Conservation (phyloP, 2,329 filamentous ascomycete species). For the Fusarium bulbicola region DNA sequence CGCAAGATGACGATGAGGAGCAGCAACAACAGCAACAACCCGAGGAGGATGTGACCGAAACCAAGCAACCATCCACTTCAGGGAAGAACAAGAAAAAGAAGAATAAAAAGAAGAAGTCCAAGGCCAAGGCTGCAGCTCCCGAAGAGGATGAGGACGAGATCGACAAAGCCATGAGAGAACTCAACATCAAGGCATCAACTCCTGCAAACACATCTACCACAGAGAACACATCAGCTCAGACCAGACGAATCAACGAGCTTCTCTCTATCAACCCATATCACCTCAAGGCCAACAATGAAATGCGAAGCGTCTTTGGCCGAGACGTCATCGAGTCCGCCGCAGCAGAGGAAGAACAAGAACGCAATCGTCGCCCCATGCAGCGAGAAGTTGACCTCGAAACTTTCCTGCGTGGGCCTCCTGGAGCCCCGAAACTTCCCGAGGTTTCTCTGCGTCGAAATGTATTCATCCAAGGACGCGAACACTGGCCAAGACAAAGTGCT, state of each 20-base stretch:
- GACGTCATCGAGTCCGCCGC: slow-evolving; percentile 65
- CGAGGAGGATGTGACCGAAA: slow-evolving; percentile 31
- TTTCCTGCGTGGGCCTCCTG: slow-evolving; percentile 63
- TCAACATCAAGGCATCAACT: slow-evolving; percentile 50
- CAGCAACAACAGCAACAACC: slow-evolving; percentile 8
- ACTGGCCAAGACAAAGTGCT: slow-evolving; percentile 82
- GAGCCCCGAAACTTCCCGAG: slow-evolving; percentile 70
- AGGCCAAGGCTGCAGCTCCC: slow-evolving; percentile 35
- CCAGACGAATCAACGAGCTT: slow-evolving; percentile 51
- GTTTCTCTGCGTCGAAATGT: slow-evolving; percentile 79
- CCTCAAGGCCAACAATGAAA: slow-evolving; percentile 89
- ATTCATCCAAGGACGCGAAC: slow-evolving; percentile 86
- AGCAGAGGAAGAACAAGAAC: slow-evolving; percentile 59
- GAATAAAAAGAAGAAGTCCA: slow-evolving; percentile 51
- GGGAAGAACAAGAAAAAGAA: slow-evolving; percentile 53
- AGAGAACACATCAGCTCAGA: slow-evolving; percentile 9
- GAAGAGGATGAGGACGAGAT: slow-evolving; percentile 61
- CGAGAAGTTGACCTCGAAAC: slow-evolving; percentile 67
- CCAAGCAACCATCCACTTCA: slow-evolving; percentile 19
- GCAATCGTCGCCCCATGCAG: slow-evolving; percentile 49
- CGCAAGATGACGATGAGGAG: slow-evolving; percentile 49
- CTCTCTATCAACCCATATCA: slow-evolving; percentile 70
- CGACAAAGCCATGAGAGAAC: slow-evolving; percentile 61
- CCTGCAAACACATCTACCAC: background rate
- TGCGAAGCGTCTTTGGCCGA: slow-evolving; percentile 71